Evolutionary conservation across 345 rosid genomes (phyloP).

Genomic region (Moricandia arvensis): DNA sequence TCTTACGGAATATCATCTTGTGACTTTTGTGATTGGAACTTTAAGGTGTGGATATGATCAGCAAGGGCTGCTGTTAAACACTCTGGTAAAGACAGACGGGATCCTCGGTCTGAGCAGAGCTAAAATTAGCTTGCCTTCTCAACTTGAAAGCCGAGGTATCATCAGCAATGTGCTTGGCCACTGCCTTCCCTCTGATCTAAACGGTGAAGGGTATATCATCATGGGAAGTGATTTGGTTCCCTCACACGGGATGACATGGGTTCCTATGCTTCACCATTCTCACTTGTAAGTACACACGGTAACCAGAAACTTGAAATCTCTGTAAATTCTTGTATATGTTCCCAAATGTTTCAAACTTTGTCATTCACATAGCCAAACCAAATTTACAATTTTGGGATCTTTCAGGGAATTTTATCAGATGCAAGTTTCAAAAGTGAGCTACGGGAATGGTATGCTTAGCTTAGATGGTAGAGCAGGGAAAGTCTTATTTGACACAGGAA

Average conservation of each 20-base stretch:
- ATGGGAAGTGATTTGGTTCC: slow-evolving; percentile 85
- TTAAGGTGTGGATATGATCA: slow-evolving; percentile 95
- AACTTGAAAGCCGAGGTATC: slow-evolving; percentile 74
- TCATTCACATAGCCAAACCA: background rate
- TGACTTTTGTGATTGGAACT: slow-evolving; percentile 25
- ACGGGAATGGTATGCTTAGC: slow-evolving; percentile 56
- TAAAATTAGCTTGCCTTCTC: slow-evolving; percentile 89
- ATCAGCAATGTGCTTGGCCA: slow-evolving; percentile 85
- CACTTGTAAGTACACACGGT: slow-evolving; percentile 47
- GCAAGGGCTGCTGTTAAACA: slow-evolving; percentile 72
- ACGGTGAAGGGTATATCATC: slow-evolving; percentile 77
- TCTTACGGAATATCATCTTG: background rate
- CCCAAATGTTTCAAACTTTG: background rate
- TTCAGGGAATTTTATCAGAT: slow-evolving; percentile 63
- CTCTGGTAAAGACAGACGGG: slow-evolving; percentile 79
- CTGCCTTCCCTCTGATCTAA: slow-evolving; percentile 64
- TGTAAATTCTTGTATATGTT: background rate
- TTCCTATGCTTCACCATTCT: slow-evolving; percentile 61
- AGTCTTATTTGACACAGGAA: slow-evolving; percentile 77
- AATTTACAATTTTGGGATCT: background rate
- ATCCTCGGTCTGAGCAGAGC: slow-evolving; percentile 87
- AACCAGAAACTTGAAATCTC: too few relatives aligned
- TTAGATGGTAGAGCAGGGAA: slow-evolving; percentile 49
- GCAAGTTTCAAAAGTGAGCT: slow-evolving; percentile 56
- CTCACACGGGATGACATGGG: slow-evolving; percentile 75